Base-by-base conservation (phyloP, 108 stramenopile genomes). In the Epipyxis sp. region DNA sequence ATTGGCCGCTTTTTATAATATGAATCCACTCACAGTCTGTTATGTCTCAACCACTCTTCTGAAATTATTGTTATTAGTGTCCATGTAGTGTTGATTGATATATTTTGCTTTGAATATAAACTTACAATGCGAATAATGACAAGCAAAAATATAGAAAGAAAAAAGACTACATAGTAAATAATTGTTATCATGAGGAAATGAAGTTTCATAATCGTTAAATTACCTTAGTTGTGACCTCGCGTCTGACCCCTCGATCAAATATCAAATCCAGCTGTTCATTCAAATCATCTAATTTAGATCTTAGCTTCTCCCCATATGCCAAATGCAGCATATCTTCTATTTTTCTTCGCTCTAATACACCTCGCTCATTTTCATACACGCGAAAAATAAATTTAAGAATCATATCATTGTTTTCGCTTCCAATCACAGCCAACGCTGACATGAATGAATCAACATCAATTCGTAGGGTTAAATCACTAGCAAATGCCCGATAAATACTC, bases 361-460 rank as follows among this genome's bases (percentile, higher is more conserved):
- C 71, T 43, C 10, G 34, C 10, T 39, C 44, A 50, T 50, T 50
- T 42, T 54, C 71, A 42, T 74, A 74, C 6, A 74, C 34, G 20
- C 71, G 71, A 3, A 6, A 6, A 42, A 74, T 3, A 32, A 74
- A 74, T 10, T 37, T 27, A 16, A 27, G 6, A 6, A 34, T 39
- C 3, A 57, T 16, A 6, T 16, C 6, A 6, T 16, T 3, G 50
- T 74, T 42, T 16, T 74, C 20, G 44, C 13, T 6, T 10, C 10
- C 3, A 6, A 74, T 6, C n/a, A 42, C 71, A 32, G 71, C 71
- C 3, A 74, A 42, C 3, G 71, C 3, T 6, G 71, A 74, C 3
- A 74, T 27, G 43, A 74, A 74, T 3, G 20, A 37, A 32, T 74
- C 50, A 6, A 74, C 34, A 10, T 74, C 71, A 32, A 74, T 42